These are phyloP conservation scores for Anisodus acutangulus DNA, from an alignment of 257 asterid species.

Conservation along the genomic window DNA sequence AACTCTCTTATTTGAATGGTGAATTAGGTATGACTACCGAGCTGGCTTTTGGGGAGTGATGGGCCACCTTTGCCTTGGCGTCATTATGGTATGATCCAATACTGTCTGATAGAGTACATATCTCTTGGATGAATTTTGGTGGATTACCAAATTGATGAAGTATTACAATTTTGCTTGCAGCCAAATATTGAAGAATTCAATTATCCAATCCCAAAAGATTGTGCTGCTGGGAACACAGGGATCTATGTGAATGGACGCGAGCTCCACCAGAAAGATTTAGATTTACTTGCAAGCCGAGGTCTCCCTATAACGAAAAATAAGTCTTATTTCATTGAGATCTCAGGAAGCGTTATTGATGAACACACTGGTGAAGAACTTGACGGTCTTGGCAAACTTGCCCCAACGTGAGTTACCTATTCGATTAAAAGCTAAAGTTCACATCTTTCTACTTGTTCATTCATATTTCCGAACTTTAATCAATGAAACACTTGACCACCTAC, in stretches of 20 bases:
- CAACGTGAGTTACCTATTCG: constrained; percentile 66
- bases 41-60: constrained; percentile 99
- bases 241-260: constrained; percentile 88
- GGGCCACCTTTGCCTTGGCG: constrained; percentile 90
- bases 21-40: constrained; percentile 72
- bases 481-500: not conserved
- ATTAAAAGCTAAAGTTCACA: not conserved
- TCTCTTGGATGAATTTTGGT: constrained; percentile 4
- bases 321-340: constrained; percentile 72
- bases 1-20: not conserved
- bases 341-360: constrained; percentile 82
- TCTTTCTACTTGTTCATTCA: not conserved
- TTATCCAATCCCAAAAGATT: constrained; percentile 67
- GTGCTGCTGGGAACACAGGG: constrained; percentile 84
- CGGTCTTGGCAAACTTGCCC: constrained; percentile 93
- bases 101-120: constrained; percentile 16
- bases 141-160: constrained; percentile 19
- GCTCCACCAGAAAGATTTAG: constrained; percentile 82
- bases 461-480: not conserved
- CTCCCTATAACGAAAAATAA: constrained; percentile 65
- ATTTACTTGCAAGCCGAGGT: constrained; percentile 80
- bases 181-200: constrained; percentile 87
- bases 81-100: constrained; percentile 67
- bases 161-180: constrained; percentile 50
- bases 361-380: constrained; percentile 85